These are phyloP conservation scores for Yamadazyma nakazawae DNA, from an alignment of 805 yeast genomes.

Conservation along the genomic window DNA sequence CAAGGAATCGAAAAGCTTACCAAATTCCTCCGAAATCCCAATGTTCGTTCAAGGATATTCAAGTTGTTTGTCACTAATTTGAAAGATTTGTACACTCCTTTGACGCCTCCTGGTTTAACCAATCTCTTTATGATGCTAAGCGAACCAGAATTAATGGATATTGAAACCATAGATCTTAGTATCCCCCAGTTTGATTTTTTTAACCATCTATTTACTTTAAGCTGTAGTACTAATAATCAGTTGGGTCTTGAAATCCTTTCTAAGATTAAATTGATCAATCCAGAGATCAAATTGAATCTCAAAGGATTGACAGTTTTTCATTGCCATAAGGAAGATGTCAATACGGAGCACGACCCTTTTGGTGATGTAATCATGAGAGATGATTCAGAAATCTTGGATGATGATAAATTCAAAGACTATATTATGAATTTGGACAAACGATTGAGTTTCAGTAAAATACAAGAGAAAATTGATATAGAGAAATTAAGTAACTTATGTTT, in stretches of 20 bases:
- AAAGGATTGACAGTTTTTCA: slow-evolving; percentile 30
- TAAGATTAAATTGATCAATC: slow-evolving; percentile 19
- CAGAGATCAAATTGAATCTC: slow-evolving; percentile 22
- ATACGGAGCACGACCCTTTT: not conserved
- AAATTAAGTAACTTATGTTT: slow-evolving; percentile 22
- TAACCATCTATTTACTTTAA: slow-evolving; percentile 25
- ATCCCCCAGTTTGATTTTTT: slow-evolving; percentile 19
- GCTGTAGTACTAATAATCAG: slow-evolving; percentile 31
- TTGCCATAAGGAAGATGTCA: slow-evolving; percentile 25
- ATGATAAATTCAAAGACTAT: slow-evolving; percentile 10
- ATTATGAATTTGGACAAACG: slow-evolving; percentile 18
- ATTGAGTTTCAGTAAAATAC: slow-evolving; percentile 19
- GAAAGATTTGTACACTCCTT: slow-evolving; percentile 23
- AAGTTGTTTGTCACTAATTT: slow-evolving; percentile 27
- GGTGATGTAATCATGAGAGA: not conserved
- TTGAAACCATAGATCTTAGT: slow-evolving; percentile 18
- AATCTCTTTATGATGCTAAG: slow-evolving; percentile 31
- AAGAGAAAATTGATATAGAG: slow-evolving; percentile 23
- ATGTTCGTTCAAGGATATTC: slow-evolving; percentile 25
- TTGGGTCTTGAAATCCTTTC: slow-evolving; percentile 27
- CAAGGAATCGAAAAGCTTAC: slow-evolving; percentile 24
- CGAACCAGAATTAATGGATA: slow-evolving; percentile 25
- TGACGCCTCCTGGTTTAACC: slow-evolving; percentile 24
- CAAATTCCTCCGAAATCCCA: slow-evolving; percentile 19
- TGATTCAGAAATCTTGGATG: not conserved